Conservation (phyloP, 2,329 filamentous ascomycete genomes). For the Calonectria honghensis region DNA sequence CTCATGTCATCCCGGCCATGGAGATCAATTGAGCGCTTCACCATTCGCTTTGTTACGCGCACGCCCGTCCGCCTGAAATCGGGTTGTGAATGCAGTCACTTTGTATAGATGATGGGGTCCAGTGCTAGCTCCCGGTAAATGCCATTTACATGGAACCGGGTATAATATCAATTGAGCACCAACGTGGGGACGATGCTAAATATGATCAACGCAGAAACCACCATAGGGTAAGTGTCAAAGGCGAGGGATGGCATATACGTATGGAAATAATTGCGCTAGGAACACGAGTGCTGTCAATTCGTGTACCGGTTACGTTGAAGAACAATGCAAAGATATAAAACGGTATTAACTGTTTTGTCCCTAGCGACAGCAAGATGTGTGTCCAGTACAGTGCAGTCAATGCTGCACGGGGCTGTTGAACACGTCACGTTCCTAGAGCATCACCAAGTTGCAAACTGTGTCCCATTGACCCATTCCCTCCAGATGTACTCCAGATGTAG, state of each 20-base stretch:
- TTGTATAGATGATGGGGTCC: not conserved
- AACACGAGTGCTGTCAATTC: not conserved
- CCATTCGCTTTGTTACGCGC: not conserved
- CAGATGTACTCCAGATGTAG: too few relatives aligned
- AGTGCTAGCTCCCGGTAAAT: not conserved
- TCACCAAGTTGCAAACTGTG: not conserved
- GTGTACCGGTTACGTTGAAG: not conserved
- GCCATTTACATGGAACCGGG: not conserved
- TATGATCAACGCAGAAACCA: not conserved
- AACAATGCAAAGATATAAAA: not conserved
- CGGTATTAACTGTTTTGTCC: not conserved
- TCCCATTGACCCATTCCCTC: not conserved
- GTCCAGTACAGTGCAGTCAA: not conserved
- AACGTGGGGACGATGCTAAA: not conserved
- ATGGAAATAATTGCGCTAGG: not conserved
- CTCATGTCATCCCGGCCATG: not conserved
- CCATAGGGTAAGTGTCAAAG: conserved; percentile 6
- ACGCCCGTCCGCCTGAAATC: not conserved
- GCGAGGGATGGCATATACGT: not conserved
- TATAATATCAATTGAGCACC: not conserved
- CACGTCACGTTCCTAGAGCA: not conserved
- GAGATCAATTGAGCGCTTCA: not conserved
- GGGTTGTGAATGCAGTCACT: not conserved
- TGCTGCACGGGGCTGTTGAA: not conserved
- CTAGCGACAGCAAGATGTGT: not conserved